Evolutionary conservation across 495 filamentous ascomycete genomes (phyloP), one percentile per base, ranked within the genome.

Genomic region (Penicillium parvum): DNA sequence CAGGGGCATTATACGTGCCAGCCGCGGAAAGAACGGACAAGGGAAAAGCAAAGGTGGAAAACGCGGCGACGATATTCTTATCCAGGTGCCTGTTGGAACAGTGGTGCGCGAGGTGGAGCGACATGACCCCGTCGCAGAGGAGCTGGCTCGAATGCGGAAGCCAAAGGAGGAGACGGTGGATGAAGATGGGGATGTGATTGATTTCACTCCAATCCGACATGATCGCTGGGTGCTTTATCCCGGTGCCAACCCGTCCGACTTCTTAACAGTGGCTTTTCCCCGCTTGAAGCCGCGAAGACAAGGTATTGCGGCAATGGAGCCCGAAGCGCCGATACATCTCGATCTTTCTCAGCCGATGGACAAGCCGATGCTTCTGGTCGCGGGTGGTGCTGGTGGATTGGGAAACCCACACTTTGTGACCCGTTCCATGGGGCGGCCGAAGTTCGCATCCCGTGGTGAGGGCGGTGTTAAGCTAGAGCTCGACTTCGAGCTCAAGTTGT

Each of bases 321-420:
- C 85, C 0, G 54, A 73, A 21, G 75, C 73, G 0, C 88, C 88
- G 7, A 79, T 98, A 11, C 73, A 78, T 45, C 74, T 98, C 7
- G 92, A 98, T 60, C 73, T 98, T 7, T 86, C 84, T 7, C 64
- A 77, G 17, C 84, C 87, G 1, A 95, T 90, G 68, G 78, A 86
- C 10, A 75, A 77, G 28, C 92, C 92, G 0, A 79, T 95, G 39
- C 71, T 98, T n/a, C 75, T 98, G n/a, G 84, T 86, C 2, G 87
- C 88, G 2, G 92, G 92, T 14, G 88, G 87, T 10, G 77, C 87
- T 32, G 94, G 94, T 8, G 92, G 92, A 0, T 65, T 96, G 25
- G 92, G 92, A 1, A 98, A 98, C 53, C 88, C 92, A 10, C 89
- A 96, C 55, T 98, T 96, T 54, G 75, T 84, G 6, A 82, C 85